Evolutionary conservation across 1,284 basidiomycete species (phyloP).

Genomic region (Schizopora paradoxa): DNA sequence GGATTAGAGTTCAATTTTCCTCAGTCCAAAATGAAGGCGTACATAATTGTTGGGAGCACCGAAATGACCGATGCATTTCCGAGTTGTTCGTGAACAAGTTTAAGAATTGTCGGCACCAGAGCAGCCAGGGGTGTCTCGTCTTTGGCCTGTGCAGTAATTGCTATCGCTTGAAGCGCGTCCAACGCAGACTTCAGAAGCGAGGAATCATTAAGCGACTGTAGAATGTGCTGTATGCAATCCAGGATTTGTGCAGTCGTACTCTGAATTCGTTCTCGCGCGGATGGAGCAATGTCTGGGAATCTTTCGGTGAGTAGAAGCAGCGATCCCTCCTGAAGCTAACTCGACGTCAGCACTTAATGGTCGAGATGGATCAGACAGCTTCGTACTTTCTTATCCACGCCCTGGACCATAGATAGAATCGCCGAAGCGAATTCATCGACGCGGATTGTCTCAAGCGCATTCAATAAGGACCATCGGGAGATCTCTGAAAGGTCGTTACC

Average conservation of each 20-base stretch:
- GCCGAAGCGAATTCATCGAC: constrained; percentile 60
- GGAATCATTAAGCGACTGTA: constrained; percentile 39
- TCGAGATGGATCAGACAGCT: constrained; percentile 8
- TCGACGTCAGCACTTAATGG: constrained; percentile 11
- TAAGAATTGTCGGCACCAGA: constrained; percentile 54
- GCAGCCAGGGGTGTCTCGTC: constrained; percentile 65
- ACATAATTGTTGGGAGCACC: constrained; percentile 60
- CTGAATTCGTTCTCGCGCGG: constrained; percentile 50
- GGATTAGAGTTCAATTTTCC: constrained; percentile 10
- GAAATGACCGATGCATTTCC: constrained; percentile 41
- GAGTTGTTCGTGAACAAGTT: constrained; percentile 37
- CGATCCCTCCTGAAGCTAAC: constrained; percentile 57
- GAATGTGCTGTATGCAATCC: constrained; percentile 40
- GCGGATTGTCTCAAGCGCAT: constrained; percentile 54
- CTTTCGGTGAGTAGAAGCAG: constrained; percentile 63
- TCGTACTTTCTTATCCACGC: constrained; percentile 42
- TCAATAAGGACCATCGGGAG: constrained; percentile 44
- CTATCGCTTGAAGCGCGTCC: constrained; percentile 50
- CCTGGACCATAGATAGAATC: constrained; percentile 47
- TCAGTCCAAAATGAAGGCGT: constrained; percentile 25
- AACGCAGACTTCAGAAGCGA: constrained; percentile 44
- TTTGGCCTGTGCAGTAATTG: constrained; percentile 47
- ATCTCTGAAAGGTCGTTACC: constrained; percentile 40
- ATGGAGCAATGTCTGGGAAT: constrained; percentile 54
- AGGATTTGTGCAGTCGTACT: constrained; percentile 48